Evolutionary conservation across 805 yeast genomes (phyloP).

Genomic region (Candida germanica): DNA sequence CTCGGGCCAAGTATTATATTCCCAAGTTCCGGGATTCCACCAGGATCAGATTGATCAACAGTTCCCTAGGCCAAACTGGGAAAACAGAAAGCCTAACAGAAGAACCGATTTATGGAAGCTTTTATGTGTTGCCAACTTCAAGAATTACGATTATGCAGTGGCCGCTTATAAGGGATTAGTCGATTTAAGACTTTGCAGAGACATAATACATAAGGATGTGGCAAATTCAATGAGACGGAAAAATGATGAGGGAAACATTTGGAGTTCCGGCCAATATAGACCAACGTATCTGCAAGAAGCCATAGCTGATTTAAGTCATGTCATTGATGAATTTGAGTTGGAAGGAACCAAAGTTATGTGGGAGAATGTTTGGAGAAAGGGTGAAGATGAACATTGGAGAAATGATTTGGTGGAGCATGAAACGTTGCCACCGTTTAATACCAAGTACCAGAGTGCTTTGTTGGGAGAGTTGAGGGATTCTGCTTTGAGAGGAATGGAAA

Average conservation of each 20-base stretch:
- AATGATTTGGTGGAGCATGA: conserved; percentile 55
- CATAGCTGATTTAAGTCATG: conserved; percentile 74
- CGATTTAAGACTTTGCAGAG: conserved; percentile 71
- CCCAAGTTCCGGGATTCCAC: conserved; percentile 72
- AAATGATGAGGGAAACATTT: conserved; percentile 72
- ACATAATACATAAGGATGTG: conserved; percentile 52
- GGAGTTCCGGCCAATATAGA: conserved; percentile 85
- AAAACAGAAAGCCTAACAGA: conserved; percentile 72
- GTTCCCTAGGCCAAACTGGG: conserved; percentile 84
- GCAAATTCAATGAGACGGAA: conserved; percentile 69
- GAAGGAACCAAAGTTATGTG: conserved; percentile 58
- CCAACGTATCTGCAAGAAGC: conserved; percentile 91
- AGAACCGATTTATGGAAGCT: conserved; percentile 89
- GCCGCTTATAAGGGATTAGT: conserved; percentile 73
- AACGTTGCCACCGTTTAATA: conserved; percentile 52
- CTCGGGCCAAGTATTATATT: conserved; percentile 84
- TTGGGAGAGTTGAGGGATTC: conserved; percentile 55
- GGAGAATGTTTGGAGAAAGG: conserved; percentile 88
- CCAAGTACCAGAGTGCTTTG: conserved; percentile 66
- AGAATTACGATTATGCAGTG: conserved; percentile 58
- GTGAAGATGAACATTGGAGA: conserved; percentile 74
- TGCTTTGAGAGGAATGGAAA: no score
- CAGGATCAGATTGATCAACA: conserved; percentile 63
- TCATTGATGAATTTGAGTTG: conserved; percentile 59
- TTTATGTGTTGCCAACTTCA: conserved; percentile 77